Conservation (phyloP, 1,284 basidiomycete genomes). For the Melampsora larici-populina region DNA sequence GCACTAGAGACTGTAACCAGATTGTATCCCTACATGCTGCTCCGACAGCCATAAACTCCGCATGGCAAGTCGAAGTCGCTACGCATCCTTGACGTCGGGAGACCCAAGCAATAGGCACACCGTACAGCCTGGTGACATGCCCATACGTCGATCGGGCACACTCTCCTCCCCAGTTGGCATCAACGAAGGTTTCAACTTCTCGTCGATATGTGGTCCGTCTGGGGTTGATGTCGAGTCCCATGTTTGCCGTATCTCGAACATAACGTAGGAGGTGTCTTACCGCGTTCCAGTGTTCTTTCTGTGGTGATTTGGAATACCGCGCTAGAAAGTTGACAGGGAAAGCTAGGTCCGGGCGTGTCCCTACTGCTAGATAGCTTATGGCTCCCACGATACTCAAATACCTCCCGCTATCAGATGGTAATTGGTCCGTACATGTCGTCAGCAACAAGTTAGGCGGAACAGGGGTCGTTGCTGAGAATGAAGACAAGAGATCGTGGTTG, state of each 20-base stretch:
- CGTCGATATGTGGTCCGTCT: neutral
- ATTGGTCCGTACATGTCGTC: neutral
- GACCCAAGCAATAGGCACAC: neutral
- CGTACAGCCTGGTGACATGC: neutral
- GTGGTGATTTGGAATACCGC: neutral
- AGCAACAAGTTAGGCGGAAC: neutral
- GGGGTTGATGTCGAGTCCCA: neutral
- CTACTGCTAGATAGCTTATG: neutral
- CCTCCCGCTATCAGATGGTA: too few relatives aligned
- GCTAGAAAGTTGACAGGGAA: conserved; percentile 8
- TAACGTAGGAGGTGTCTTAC: neutral
- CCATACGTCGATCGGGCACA: neutral
- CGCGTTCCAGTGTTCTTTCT: neutral
- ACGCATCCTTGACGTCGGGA: neutral
- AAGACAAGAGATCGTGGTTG: neutral
- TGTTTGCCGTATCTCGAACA: too few relatives aligned
- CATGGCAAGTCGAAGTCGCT: too few relatives aligned
- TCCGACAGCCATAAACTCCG: too few relatives aligned
- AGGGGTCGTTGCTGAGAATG: neutral
- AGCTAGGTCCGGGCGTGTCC: neutral
- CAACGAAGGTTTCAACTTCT: neutral
- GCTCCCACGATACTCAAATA: conserved; percentile 10
- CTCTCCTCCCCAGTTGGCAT: conserved; percentile 9
- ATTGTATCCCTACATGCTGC: too few relatives aligned
- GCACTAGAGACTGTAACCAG: too few relatives aligned